phyloP scores from a whole-genome alignment of 768 basidiomycete species.

The Lyophyllum shimeji region DNA sequence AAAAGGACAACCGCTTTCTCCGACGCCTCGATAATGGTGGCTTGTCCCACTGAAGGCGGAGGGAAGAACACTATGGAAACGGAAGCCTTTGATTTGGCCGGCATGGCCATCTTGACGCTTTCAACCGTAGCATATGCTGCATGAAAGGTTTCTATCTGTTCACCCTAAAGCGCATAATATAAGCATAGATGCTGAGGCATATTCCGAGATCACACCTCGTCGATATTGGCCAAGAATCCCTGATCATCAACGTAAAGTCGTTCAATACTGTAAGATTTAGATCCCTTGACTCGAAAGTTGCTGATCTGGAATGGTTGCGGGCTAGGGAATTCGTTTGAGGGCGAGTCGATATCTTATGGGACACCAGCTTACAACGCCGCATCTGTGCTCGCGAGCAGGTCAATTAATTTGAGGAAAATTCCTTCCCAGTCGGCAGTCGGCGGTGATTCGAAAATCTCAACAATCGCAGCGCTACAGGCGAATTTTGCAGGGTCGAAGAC shows the following conservation, averaged over 20 bases:
- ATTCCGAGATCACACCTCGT: constrained; percentile 27
- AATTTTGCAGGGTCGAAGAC: constrained; percentile 45
- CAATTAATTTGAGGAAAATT: constrained; percentile 46
- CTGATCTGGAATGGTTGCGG: constrained; percentile 58
- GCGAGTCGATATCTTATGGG: neutral
- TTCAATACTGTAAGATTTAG: constrained; percentile 34
- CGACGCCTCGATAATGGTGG: constrained; percentile 18
- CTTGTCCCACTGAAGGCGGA: constrained; percentile 39
- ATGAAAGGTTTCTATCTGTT: constrained; percentile 50
- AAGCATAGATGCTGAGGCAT: neutral
- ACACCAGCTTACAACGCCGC: constrained; percentile 44
- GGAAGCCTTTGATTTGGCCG: constrained; percentile 22
- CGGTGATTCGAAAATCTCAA: constrained; percentile 39
- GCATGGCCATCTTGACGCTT: constrained; percentile 22
- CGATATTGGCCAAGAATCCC: constrained; percentile 51
- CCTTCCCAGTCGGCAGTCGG: constrained; percentile 51
- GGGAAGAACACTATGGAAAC: constrained; percentile 31
- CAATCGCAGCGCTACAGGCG: constrained; percentile 35
- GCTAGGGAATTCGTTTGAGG: constrained; percentile 28
- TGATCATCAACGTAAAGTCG: constrained; percentile 52
- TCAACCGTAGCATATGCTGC: constrained; percentile 38
- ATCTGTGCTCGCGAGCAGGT: constrained; percentile 44
- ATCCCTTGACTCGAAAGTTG: constrained; percentile 36
- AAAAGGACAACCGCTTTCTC: constrained; percentile 33
- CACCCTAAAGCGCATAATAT: constrained; percentile 26